These are phyloP conservation scores for Cruciata laevipes DNA, from an alignment of 257 asterid genomes.

Conservation along the genomic window DNA sequence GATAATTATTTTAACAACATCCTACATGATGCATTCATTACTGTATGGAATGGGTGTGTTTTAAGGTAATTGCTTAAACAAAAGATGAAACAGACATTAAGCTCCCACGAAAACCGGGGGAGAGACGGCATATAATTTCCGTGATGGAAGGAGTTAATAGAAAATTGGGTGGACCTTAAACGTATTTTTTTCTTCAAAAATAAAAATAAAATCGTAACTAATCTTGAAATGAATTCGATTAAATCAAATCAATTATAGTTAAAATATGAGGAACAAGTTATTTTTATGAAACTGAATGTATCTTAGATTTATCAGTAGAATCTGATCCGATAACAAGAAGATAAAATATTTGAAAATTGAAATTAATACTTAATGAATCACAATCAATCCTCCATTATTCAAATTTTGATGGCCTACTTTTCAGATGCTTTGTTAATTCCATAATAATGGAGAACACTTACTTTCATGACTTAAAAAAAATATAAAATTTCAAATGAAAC, in stretches of 20 bases:
- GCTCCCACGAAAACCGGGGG: slow-evolving; percentile 2
- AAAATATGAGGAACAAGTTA: too few relatives aligned
- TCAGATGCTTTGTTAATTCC: not conserved
- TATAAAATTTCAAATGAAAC: not conserved
- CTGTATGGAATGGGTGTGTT: too few relatives aligned
- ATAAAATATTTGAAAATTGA: too few relatives aligned
- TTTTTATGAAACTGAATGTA: too few relatives aligned
- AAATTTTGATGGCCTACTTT: not conserved
- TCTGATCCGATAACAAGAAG: not conserved
- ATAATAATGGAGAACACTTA: not conserved
- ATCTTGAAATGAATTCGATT: too few relatives aligned
- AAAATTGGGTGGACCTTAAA: not conserved
- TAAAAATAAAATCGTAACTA: too few relatives aligned
- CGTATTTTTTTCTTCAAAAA: too few relatives aligned
- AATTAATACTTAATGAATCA: not conserved
- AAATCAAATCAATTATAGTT: too few relatives aligned
- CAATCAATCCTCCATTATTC: not conserved
- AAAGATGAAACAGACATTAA: too few relatives aligned
- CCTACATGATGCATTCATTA: too few relatives aligned
- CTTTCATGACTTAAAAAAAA: not conserved
- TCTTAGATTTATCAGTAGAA: too few relatives aligned
- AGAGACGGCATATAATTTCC: not conserved
- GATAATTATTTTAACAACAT: too few relatives aligned
- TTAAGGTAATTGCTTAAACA: not conserved
- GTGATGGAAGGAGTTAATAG: slow-evolving; percentile 13